Conservation (phyloP, 257 asterid genomes). For the Solanum commersonii region DNA sequence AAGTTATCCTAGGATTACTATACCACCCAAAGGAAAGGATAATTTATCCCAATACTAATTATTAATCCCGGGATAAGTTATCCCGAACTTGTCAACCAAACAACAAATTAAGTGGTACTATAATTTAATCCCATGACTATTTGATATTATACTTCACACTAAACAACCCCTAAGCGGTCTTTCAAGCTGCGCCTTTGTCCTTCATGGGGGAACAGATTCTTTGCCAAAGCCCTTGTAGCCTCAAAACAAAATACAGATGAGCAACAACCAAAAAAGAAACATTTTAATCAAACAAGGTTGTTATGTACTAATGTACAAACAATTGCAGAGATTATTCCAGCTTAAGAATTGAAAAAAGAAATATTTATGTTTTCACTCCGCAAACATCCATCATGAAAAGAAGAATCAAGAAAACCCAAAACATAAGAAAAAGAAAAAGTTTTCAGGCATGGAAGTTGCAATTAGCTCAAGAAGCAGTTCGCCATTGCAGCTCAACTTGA, state of each 20-base stretch:
- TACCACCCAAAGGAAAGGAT: no score
- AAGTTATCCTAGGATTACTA: no score
- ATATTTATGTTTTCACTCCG: background rate
- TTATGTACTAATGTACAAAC: background rate
- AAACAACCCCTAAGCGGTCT: background rate
- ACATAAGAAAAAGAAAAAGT: background rate
- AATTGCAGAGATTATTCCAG: background rate
- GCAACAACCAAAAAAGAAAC: background rate
- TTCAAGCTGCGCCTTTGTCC: background rate
- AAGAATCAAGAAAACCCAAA: background rate
- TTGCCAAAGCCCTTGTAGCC: background rate
- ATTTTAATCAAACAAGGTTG: background rate
- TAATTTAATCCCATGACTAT: no score
- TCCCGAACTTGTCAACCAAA: no score
- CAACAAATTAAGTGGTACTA: no score
- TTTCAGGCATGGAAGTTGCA: background rate
- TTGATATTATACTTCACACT: no score
- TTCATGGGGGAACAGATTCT: background rate
- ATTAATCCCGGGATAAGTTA: no score
- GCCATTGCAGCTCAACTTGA: slow-evolving; percentile 40
- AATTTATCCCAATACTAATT: no score
- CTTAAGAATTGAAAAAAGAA: background rate
- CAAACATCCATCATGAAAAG: background rate
- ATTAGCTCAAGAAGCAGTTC: slow-evolving; percentile 16
- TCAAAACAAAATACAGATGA: background rate